Evolutionary conservation across 345 rosid species (phyloP).

Genomic region (Arabidopsis suecica): DNA sequence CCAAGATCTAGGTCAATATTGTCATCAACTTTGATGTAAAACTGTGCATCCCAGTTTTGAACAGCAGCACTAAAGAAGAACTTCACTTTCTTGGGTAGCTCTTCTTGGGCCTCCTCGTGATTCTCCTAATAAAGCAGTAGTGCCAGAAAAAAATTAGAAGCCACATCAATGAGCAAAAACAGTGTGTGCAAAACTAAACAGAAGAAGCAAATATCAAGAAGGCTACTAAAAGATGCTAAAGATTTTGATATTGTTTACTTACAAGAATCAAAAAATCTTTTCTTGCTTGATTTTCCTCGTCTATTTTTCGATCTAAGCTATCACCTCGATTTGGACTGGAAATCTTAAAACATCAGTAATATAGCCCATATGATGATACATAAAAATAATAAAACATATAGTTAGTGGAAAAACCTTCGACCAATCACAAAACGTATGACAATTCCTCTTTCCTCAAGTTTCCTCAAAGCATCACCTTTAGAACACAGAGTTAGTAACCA

Average conservation of each 20-base stretch:
- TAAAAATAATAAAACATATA: background rate
- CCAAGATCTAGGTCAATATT: constrained; percentile 82
- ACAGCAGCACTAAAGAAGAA: constrained; percentile 86
- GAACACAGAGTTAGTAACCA: background rate
- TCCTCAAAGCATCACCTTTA: constrained; percentile 74
- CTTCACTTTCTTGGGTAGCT: constrained; percentile 85
- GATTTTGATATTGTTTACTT: constrained; percentile 41
- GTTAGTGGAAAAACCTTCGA: constrained; percentile 67
- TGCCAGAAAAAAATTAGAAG: background rate
- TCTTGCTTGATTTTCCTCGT: constrained; percentile 66
- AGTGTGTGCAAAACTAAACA: background rate
- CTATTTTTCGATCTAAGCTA: constrained; percentile 89
- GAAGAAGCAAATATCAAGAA: background rate
- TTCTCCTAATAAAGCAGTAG: constrained; percentile 59
- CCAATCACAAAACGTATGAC: constrained; percentile 93
- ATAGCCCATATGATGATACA: background rate
- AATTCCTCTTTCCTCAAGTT: constrained; percentile 92
- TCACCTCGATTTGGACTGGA: constrained; percentile 93
- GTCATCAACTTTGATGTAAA: constrained; percentile 90
- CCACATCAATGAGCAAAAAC: constrained; percentile 13
- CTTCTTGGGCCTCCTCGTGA: constrained; percentile 97
- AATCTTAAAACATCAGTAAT: constrained; percentile 31
- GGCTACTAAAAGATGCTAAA: constrained; percentile 15
- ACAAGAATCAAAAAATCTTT: constrained; percentile 92
- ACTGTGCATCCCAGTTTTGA: constrained; percentile 94